Base-by-base conservation (phyloP, 148 eudicot genomes). In the Gaultheria prostrata region DNA sequence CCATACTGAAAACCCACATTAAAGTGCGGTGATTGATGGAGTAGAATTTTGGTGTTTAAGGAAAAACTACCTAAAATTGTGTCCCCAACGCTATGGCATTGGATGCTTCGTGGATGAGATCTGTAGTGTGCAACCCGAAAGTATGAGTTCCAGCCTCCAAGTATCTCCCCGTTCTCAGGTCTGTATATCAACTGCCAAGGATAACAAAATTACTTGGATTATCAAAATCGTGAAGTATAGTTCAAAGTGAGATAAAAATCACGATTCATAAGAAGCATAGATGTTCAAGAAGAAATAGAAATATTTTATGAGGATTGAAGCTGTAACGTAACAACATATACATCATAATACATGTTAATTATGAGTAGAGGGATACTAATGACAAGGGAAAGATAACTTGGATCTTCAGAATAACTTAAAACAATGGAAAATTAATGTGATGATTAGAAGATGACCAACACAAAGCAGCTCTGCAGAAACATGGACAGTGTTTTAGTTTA, bases 131-230 rank as follows among this genome's bases (percentile, higher is more conserved):
- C 85, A 95, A 81, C 67, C 98, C 98, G 82, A 93, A 95, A 57
- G 93, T 93, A 85, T 93, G 98, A 83, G 93, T n/a, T n/a, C n/a
- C n/a, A n/a, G n/a, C n/a, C 98, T 76, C 95, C 98, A 74, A 95
- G 95, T 88, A 95, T 95, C 86, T 93, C 97, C 73, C 98, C 97
- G 56, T 86, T 92, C 89, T 95, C 97, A 24, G 97, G 98, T 88
- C 98, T 91, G 84, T 92, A 95, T 81, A 95, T 93, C 87, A 95
- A 82, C 97, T 95, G 94, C 86, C 85, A 3, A 72, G 17, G 21
- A n/a, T 73, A 39, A 72, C 8, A 20, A 20, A 35, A 18, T 35
- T 17, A 39, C 12, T 1, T 20, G 12, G 21, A 1, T 14, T 50
- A 0, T 50, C 53, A n/a, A 2, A 5, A 46, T 1, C 28, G 4